phyloP scores from a whole-genome alignment of 306 rosid genomes.

The Neltuma alba region DNA sequence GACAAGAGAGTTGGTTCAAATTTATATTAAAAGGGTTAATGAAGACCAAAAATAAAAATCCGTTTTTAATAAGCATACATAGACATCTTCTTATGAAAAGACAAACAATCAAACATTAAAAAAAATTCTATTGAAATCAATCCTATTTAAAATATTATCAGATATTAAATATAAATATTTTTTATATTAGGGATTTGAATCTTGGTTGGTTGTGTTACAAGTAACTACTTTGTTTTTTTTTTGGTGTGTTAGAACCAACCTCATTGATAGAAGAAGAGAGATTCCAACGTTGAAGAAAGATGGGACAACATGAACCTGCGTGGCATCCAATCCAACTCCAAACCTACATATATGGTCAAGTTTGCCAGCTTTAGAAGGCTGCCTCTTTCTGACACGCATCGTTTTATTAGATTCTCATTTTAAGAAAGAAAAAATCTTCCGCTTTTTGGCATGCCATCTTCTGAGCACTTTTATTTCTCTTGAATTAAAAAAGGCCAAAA shows the following conservation, averaged over 20 bases:
- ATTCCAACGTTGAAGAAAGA: not conserved
- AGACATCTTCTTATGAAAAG: too few relatives aligned
- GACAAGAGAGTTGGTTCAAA: not conserved
- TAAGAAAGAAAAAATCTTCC: not conserved
- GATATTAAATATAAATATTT: too few relatives aligned
- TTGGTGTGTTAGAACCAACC: too few relatives aligned
- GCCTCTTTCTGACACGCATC: constrained; percentile 30
- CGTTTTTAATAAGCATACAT: too few relatives aligned
- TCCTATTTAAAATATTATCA: too few relatives aligned
- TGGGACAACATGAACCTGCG: constrained; percentile 9
- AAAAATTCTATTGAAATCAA: too few relatives aligned
- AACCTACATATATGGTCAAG: constrained; percentile 15
- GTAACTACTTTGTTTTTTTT: too few relatives aligned
- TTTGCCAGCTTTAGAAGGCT: constrained; percentile 40
- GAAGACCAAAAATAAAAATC: too few relatives aligned
- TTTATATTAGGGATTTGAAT: too few relatives aligned
- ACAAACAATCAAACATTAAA: too few relatives aligned
- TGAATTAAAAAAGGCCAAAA: not conserved
- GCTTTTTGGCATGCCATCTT: constrained; percentile 12
- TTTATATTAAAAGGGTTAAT: not conserved
- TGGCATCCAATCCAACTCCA: not conserved
- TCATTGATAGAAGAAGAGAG: too few relatives aligned
- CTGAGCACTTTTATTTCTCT: not conserved
- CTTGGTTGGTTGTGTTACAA: too few relatives aligned
- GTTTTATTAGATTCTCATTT: constrained; percentile 6